A percentile compares a stretch with the other conserved stretches of the same genome.
These are phyloP conservation scores for Sarocladium brachiariae DNA, from an alignment of 2,329 filamentous ascomycete genomes.

Conservation along the genomic window DNA sequence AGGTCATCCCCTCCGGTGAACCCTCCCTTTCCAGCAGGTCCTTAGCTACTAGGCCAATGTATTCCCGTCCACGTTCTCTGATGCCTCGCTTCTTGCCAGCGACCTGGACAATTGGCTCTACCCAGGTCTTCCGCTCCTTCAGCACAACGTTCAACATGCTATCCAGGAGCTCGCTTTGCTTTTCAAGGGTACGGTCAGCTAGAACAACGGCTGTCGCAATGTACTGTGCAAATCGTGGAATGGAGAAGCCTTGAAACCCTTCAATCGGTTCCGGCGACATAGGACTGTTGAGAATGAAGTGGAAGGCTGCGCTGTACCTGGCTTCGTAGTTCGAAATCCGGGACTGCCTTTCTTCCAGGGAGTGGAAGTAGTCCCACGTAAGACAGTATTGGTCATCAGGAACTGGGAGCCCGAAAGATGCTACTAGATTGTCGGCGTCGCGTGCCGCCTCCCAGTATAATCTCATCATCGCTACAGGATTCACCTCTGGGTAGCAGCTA, in stretches of 20 bases:
- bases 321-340: not conserved
- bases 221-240: not conserved
- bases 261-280: not conserved
- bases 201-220: constrained; percentile 1
- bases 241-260: not conserved
- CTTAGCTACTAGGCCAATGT: too few relatives aligned
- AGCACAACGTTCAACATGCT: not conserved
- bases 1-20: too few relatives aligned
- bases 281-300: not conserved
- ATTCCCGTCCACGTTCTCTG: not conserved
- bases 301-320: not conserved
- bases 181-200: not conserved
- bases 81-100: constrained; percentile 6
- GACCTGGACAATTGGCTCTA: not conserved
- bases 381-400: constrained; percentile 7
- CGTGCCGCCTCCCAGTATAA: not conserved
- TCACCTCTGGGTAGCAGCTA: not conserved
- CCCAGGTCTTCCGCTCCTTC: not conserved
- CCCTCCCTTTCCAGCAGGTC: too few relatives aligned
- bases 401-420: constrained; percentile 1
- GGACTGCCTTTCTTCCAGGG: not conserved
- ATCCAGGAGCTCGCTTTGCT: constrained; percentile 1
- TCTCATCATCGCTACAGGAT: constrained; percentile 6
- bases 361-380: not conserved
- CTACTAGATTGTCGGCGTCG: not conserved